A percentile compares a stretch with the other conserved stretches of the same genome.
These are phyloP conservation scores for Sesbania bispinosa DNA, from an alignment of 306 rosid species.

Conservation along the genomic window DNA sequence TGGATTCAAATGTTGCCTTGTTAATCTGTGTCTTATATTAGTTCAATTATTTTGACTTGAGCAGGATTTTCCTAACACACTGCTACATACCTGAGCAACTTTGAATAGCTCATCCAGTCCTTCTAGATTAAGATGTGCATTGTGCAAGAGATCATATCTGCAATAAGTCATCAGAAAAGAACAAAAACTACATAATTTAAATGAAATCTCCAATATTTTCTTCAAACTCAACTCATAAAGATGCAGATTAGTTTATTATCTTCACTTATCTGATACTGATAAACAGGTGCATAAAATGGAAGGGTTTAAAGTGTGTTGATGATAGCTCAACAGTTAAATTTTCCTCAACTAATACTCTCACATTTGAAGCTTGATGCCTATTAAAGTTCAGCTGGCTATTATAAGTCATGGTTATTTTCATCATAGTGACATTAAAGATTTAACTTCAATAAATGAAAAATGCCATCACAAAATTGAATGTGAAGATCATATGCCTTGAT, in stretches of 20 bases:
- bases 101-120: constrained; percentile 92
- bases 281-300: neutral
- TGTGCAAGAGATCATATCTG: constrained; percentile 98
- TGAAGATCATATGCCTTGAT: constrained; percentile 19
- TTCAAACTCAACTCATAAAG: neutral
- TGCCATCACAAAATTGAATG: neutral
- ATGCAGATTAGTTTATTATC: neutral
- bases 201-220: constrained; percentile 18
- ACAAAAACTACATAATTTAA: neutral
- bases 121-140: constrained; percentile 87
- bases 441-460: constrained; percentile 8
- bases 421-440: neutral
- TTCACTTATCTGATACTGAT: neutral
- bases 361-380: neutral
- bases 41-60: constrained; percentile 13
- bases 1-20: neutral
- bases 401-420: neutral
- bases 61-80: constrained; percentile 19
- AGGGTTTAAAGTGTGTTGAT: constrained; percentile 7
- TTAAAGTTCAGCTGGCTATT: neutral
- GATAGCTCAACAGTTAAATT: neutral
- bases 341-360: neutral
- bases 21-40: neutral
- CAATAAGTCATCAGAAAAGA: constrained; percentile 30
- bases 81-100: constrained; percentile 81